These are phyloP conservation scores for Oropetium thomaeum DNA, from an alignment of 176 grass and related monocot species.

Conservation along the genomic window DNA sequence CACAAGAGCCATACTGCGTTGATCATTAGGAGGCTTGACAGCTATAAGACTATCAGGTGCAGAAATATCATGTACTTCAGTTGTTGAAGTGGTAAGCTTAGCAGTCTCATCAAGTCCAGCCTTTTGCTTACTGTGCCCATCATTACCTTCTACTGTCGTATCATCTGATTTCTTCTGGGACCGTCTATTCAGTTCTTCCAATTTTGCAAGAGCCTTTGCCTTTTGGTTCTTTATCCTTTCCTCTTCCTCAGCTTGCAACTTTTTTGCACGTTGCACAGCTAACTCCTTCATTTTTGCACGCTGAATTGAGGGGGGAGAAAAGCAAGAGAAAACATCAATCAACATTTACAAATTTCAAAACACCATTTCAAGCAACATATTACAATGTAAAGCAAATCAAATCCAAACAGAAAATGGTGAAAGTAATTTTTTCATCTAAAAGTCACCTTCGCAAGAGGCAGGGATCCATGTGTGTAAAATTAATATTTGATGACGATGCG, in stretches of 20 bases:
- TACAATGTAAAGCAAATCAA: not conserved
- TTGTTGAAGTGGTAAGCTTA: constrained; percentile 17
- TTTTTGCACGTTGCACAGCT: constrained; percentile 82
- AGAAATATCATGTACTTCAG: constrained; percentile 18
- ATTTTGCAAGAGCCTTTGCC: constrained; percentile 87
- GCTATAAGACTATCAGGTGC: constrained; percentile 14
- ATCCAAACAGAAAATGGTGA: not conserved
- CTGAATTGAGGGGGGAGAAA: constrained; percentile 41
- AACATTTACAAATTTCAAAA: not conserved
- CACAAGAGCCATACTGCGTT: constrained; percentile 13
- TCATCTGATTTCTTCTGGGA: constrained; percentile 51
- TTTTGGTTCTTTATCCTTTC: constrained; percentile 80
- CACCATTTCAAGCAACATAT: constrained; percentile 5
- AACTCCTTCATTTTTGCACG: constrained; percentile 79
- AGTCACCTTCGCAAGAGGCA: not conserved
- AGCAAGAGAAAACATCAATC: not conserved
- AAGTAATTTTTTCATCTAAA: not conserved
- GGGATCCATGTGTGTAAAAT: not conserved
- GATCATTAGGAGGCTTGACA: constrained; percentile 20
- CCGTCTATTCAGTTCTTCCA: constrained; percentile 90
- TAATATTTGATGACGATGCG: constrained; percentile 10
- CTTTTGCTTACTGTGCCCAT: constrained; percentile 34
- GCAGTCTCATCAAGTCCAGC: constrained; percentile 14
- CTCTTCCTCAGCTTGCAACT: constrained; percentile 84
- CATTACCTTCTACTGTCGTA: constrained; percentile 17